phyloP scores from a whole-genome alignment of 345 rosid genomes.

The Stellera chamaejasme region DNA sequence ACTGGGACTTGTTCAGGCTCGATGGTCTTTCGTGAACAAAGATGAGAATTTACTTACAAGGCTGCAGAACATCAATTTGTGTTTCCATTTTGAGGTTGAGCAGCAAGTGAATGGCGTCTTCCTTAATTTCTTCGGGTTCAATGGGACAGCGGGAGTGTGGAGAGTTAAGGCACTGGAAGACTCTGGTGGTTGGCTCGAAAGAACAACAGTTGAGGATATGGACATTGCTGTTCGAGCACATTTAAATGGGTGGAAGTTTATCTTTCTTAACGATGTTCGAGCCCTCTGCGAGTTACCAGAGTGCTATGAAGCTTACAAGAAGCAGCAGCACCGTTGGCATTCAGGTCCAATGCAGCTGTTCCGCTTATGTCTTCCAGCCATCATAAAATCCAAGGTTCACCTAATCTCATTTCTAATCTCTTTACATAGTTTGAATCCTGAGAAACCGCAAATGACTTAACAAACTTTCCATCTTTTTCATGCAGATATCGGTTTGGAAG shows the following conservation, averaged over 20 bases:
- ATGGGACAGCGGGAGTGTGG: slow-evolving; percentile 94
- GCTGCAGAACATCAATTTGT: slow-evolving; percentile 78
- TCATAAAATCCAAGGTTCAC: slow-evolving; percentile 62
- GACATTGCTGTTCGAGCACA: slow-evolving; percentile 91
- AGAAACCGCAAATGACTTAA: not conserved
- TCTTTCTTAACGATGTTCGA: slow-evolving; percentile 70
- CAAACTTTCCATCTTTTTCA: slow-evolving; percentile 5
- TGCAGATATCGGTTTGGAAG: slow-evolving; percentile 65
- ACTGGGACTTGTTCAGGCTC: slow-evolving; percentile 76
- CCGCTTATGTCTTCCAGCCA: slow-evolving; percentile 70
- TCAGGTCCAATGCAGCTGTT: slow-evolving; percentile 95
- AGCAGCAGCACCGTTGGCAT: slow-evolving; percentile 91
- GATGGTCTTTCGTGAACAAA: slow-evolving; percentile 89
- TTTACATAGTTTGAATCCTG: not conserved
- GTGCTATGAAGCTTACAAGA: slow-evolving; percentile 84
- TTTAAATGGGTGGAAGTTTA: slow-evolving; percentile 78
- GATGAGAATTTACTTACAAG: slow-evolving; percentile 89
- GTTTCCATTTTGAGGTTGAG: slow-evolving; percentile 94
- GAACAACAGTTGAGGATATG: slow-evolving; percentile 94
- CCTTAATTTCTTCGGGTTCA: slow-evolving; percentile 87
- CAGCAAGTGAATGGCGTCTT: slow-evolving; percentile 77
- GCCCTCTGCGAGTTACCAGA: slow-evolving; percentile 80
- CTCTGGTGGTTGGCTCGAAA: slow-evolving; percentile 91
- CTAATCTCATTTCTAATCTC: not conserved
- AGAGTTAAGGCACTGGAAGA: slow-evolving; percentile 77